phyloP scores from a whole-genome alignment of 2,329 filamentous ascomycete genomes.

The Trichophyton mentagrophytes region DNA sequence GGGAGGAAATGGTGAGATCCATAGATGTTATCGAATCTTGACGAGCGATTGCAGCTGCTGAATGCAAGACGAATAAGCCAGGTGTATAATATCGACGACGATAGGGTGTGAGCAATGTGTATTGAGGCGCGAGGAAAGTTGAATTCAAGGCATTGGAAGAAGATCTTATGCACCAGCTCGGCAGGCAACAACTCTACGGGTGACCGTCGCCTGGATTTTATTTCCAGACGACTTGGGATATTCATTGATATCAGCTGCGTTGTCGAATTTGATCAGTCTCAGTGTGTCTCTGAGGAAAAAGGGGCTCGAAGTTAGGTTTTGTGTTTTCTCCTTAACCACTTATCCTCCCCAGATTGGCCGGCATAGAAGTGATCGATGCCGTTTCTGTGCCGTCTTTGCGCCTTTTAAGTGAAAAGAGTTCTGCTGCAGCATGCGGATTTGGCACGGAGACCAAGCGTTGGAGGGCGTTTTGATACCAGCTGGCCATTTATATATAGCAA shows the following conservation, averaged over 20 bases:
- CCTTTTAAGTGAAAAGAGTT: background rate
- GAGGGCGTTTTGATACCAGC: background rate
- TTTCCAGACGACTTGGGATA: background rate
- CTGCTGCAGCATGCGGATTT: background rate
- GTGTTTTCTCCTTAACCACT: background rate
- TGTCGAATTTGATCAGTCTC: background rate
- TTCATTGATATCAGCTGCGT: background rate
- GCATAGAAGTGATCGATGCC: background rate
- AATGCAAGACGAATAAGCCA: constrained; percentile 34
- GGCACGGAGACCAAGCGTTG: background rate
- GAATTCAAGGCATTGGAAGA: constrained; percentile 37
- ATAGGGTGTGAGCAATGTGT: constrained; percentile 29
- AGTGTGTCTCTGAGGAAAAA: too few relatives aligned
- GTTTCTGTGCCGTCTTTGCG: background rate
- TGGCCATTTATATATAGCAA: background rate
- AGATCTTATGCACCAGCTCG: constrained; percentile 35
- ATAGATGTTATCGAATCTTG: constrained; percentile 22
- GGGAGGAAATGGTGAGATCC: constrained; percentile 28
- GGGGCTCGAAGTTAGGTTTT: too few relatives aligned
- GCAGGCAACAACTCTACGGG: constrained; percentile 13
- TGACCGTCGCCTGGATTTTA: background rate
- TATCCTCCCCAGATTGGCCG: background rate
- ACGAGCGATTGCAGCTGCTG: constrained; percentile 26
- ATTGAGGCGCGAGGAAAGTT: constrained; percentile 35
- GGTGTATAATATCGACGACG: constrained; percentile 29